A percentile compares a stretch with the other conserved stretches of the same genome.
Conservation (phyloP, 1,284 basidiomycete species). For the Ceratobasidium sp. region DNA sequence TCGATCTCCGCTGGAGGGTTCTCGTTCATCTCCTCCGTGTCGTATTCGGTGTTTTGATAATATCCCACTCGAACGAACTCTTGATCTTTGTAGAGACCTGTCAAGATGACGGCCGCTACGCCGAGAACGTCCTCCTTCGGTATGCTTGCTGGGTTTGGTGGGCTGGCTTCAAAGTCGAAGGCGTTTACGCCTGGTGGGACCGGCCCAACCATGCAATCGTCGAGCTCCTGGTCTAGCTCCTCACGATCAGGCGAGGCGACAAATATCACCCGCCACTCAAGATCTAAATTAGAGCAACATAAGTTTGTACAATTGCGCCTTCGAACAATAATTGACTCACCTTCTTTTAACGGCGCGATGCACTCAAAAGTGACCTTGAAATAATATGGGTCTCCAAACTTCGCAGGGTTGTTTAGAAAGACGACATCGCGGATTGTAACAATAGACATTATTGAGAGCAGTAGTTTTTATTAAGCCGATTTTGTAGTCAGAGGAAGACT, state of each 20-base stretch:
- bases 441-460: constrained; percentile 44
- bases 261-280: constrained; percentile 98
- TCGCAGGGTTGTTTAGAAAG: constrained; percentile 93
- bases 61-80: constrained; percentile 99
- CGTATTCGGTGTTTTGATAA: constrained; percentile 99
- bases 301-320: not conserved
- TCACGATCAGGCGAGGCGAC: constrained; percentile 94
- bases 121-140: constrained; percentile 87
- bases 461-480: not conserved
- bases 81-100: constrained; percentile 90
- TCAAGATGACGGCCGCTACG: constrained; percentile 90
- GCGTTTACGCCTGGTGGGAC: constrained; percentile 95
- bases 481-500: not conserved
- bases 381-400: constrained; percentile 89
- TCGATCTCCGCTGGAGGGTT: constrained; percentile 73
- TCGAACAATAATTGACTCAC: constrained; percentile 58
- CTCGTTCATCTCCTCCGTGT: constrained; percentile 88
- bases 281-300: constrained; percentile 68
- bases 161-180: constrained; percentile 90
- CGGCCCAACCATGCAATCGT: constrained; percentile 95
- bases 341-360: constrained; percentile 91
- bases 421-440: constrained; percentile 63
- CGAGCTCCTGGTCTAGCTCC: constrained; percentile 94
- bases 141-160: constrained; percentile 78
- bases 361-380: constrained; percentile 99